Conservation (phyloP, 306 rosid species). For the Prunus fruticosa region DNA sequence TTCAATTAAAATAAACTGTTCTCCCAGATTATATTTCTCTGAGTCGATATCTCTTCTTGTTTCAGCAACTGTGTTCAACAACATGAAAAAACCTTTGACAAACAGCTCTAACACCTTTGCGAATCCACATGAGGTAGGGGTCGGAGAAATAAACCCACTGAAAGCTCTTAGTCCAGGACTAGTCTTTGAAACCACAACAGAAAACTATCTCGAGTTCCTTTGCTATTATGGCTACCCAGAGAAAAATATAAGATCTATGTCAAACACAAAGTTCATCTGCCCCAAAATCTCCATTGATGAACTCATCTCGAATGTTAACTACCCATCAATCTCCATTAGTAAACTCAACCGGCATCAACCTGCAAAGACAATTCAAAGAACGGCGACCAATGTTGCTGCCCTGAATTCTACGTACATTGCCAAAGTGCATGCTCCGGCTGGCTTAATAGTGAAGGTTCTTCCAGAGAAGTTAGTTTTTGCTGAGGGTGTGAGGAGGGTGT, state of each 20-base stretch:
- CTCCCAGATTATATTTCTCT: not conserved
- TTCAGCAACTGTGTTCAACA: slow-evolving; percentile 67
- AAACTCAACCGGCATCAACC: slow-evolving; percentile 43
- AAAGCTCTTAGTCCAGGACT: slow-evolving; percentile 84
- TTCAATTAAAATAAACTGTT: too few relatives aligned
- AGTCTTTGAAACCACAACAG: slow-evolving; percentile 53
- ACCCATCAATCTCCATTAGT: slow-evolving; percentile 80
- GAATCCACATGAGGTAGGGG: slow-evolving; percentile 80
- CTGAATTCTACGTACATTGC: slow-evolving; percentile 63
- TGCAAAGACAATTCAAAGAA: slow-evolving; percentile 49
- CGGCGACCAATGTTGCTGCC: slow-evolving; percentile 75
- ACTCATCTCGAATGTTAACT: slow-evolving; percentile 72
- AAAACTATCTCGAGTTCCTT: slow-evolving; percentile 70
- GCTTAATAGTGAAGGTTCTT: slow-evolving; percentile 55
- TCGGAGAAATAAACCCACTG: slow-evolving; percentile 76
- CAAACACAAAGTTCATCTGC: slow-evolving; percentile 59
- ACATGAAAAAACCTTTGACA: slow-evolving; percentile 65
- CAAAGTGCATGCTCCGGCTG: slow-evolving; percentile 56
- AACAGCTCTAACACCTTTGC: slow-evolving; percentile 57
- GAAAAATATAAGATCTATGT: slow-evolving; percentile 55
- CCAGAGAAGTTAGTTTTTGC: slow-evolving; percentile 63
- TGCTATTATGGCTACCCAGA: slow-evolving; percentile 69
- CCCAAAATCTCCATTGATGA: slow-evolving; percentile 57
- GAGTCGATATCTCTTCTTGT: slow-evolving; percentile 16
- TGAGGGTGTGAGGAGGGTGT: slow-evolving; percentile 35